These are phyloP conservation scores for Nemania diffusa DNA, from an alignment of 2,329 filamentous ascomycete species.

Conservation along the genomic window DNA sequence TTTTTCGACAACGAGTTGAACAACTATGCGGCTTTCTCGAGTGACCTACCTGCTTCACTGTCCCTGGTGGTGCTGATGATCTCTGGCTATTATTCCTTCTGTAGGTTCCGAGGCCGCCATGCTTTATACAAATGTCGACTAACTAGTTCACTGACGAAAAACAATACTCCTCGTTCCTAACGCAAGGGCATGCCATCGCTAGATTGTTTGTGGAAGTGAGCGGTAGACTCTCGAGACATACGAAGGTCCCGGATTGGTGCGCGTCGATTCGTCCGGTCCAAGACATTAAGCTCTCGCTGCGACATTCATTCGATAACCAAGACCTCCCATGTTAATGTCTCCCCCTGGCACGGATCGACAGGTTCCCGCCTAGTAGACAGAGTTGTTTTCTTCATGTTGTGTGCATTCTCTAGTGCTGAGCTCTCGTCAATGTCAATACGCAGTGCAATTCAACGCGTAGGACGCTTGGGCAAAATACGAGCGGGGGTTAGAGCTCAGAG, in stretches of 20 bases:
- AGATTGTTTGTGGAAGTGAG: slow-evolving; percentile 29
- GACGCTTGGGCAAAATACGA: background rate
- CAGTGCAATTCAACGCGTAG: slow-evolving; percentile 3
- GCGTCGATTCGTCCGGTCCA: slow-evolving; percentile 16
- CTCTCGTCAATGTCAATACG: background rate
- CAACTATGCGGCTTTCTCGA: slow-evolving; percentile 14
- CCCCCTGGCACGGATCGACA: slow-evolving; percentile 8
- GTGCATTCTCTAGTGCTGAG: slow-evolving; percentile 20
- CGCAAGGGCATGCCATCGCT: slow-evolving; percentile 23
- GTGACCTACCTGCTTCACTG: slow-evolving; percentile 12
- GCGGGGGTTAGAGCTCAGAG: background rate
- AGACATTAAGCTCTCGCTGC: slow-evolving; percentile 20
- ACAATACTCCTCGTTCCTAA: slow-evolving; percentile 15
- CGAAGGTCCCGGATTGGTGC: slow-evolving; percentile 15
- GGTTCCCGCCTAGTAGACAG: background rate
- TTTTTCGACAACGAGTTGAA: slow-evolving; percentile 15
- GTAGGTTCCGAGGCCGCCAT: slow-evolving; percentile 12
- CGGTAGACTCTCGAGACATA: slow-evolving; percentile 13
- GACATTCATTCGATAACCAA: slow-evolving; percentile 23
- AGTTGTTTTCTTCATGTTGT: background rate
- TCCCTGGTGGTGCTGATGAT: slow-evolving; percentile 27
- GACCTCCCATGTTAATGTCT: slow-evolving; percentile 22
- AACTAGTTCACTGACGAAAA: background rate
- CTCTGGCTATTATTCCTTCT: background rate
- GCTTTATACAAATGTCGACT: slow-evolving; percentile 26